Conservation (phyloP, 2,329 filamentous ascomycete genomes). For the Metarhizium brunneum region DNA sequence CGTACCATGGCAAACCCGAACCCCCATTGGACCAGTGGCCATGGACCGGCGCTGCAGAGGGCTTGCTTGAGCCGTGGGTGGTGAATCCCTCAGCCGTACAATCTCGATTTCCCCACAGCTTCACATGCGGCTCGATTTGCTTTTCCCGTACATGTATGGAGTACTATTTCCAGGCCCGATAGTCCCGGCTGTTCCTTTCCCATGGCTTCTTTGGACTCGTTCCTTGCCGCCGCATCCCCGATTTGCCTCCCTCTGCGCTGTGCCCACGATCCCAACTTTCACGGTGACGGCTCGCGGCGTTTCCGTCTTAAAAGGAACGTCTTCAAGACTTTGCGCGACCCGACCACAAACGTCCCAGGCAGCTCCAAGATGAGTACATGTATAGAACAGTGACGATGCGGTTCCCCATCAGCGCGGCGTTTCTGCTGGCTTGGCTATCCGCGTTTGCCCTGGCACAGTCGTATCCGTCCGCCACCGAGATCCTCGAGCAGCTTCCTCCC, state of each 20-base stretch:
- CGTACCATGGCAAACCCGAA: too few relatives aligned
- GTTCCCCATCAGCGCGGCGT: neutral
- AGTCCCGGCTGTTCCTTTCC: neutral
- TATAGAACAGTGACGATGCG: neutral
- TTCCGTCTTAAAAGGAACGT: neutral
- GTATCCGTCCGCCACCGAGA: neutral
- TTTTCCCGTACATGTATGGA: neutral
- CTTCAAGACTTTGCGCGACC: too few relatives aligned
- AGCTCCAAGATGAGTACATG: too few relatives aligned
- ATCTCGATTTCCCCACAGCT: neutral
- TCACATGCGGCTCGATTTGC: neutral
- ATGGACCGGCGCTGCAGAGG: neutral
- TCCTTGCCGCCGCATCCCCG: neutral
- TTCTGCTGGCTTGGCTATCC: neutral
- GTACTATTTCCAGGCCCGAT: neutral
- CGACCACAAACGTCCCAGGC: too few relatives aligned
- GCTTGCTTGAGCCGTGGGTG: neutral
- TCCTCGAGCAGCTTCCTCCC: neutral
- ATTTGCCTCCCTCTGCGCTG: neutral
- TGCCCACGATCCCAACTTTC: neutral
- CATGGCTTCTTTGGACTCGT: neutral
- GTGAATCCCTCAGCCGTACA: neutral
- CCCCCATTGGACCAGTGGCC: neutral
- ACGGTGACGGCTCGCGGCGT: neutral
- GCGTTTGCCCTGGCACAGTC: neutral